Conservation (phyloP, 139 green algal genomes). For the Chlorella sorokiniana region DNA sequence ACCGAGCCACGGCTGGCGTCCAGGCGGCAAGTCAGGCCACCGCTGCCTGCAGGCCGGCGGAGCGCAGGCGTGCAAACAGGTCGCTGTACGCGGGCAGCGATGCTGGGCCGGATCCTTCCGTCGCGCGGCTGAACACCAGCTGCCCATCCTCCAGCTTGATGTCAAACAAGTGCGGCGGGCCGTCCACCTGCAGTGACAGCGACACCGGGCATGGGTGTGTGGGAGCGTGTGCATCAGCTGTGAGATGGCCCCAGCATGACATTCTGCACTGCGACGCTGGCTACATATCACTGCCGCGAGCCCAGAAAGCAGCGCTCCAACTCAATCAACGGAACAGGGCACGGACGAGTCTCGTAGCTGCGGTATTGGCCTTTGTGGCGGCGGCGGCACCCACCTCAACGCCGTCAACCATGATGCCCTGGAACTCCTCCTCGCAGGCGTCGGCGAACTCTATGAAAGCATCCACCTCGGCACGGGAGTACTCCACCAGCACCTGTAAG, state of each 20-base stretch:
- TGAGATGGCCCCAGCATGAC: too few relatives aligned
- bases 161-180: background rate
- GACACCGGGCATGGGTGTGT: too few relatives aligned
- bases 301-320: too few relatives aligned
- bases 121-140: conserved; percentile 8
- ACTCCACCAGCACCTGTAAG: conserved; percentile 24
- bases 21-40: background rate
- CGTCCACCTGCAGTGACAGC: background rate
- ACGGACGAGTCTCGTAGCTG: too few relatives aligned
- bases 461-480: conserved; percentile 10
- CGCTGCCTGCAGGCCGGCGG: conserved; percentile 16
- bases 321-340: too few relatives aligned
- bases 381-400: conserved; percentile 10
- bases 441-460: conserved; percentile 26
- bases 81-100: conserved; percentile 11
- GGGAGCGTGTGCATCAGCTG: too few relatives aligned
- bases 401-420: conserved; percentile 20
- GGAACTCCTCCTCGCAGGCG: conserved; percentile 26
- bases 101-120: background rate
- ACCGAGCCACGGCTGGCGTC: background rate
- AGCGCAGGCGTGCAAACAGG: conserved; percentile 21
- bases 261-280: too few relatives aligned
- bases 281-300: too few relatives aligned
- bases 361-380: too few relatives aligned
- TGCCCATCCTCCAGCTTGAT: conserved; percentile 21